Evolutionary conservation across 306 rosid species (phyloP).

Genomic region (Cajanus cajan): DNA sequence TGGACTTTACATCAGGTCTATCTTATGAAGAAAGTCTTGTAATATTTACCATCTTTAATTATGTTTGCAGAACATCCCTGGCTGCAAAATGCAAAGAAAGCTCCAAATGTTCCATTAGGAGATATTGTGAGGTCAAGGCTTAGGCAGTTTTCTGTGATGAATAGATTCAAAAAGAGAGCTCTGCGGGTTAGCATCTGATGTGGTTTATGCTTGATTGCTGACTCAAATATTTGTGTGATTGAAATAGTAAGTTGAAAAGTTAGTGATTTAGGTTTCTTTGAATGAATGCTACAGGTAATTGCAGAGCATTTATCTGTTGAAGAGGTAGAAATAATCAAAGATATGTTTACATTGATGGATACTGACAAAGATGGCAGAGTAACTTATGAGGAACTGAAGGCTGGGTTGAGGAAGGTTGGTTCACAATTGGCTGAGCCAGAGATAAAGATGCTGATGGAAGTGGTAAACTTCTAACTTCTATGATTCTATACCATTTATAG

Average conservation of each 20-base stretch:
- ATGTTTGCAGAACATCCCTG: constrained; percentile 77
- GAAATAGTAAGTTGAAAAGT: constrained; percentile 3
- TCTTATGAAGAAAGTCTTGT: constrained; percentile 19
- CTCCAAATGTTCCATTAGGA: constrained; percentile 88
- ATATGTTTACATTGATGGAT: constrained; percentile 92
- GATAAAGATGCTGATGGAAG: constrained; percentile 98
- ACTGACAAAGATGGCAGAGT: constrained; percentile 82
- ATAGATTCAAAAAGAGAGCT: constrained; percentile 95
- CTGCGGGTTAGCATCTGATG: constrained; percentile 65
- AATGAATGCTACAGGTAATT: constrained; percentile 65
- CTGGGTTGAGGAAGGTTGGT: constrained; percentile 84
- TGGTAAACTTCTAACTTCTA: constrained; percentile 54
- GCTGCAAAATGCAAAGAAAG: constrained; percentile 89
- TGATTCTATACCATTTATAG: not conserved
- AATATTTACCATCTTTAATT: constrained; percentile 17
- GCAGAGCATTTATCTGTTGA: constrained; percentile 88
- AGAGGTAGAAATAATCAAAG: constrained; percentile 93
- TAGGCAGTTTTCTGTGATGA: constrained; percentile 91
- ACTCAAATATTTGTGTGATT: constrained; percentile 20
- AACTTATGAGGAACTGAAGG: constrained; percentile 76
- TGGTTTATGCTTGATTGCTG: constrained; percentile 24
- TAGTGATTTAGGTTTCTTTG: constrained; percentile 27
- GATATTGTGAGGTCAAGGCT: constrained; percentile 93
- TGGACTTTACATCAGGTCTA: constrained; percentile 14
- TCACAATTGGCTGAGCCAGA: constrained; percentile 95